These are phyloP conservation scores for Albifimbria verrucaria DNA, from an alignment of 2,329 filamentous ascomycete species.

Conservation along the genomic window DNA sequence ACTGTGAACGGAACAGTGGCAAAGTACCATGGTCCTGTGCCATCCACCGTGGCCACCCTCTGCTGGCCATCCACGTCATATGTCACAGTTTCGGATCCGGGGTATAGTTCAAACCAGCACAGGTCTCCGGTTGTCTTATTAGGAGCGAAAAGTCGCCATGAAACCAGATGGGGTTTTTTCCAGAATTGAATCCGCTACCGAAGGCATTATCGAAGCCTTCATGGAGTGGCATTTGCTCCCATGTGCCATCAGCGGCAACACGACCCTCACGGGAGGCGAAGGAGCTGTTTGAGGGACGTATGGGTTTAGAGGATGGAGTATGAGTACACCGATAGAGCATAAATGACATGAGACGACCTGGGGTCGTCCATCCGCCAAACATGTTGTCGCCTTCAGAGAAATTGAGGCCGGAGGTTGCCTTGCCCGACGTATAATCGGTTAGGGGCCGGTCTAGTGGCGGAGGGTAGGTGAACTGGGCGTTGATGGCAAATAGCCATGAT, in stretches of 20 bases:
- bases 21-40: not conserved
- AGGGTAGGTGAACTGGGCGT: slow-evolving; percentile 1
- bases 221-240: slow-evolving; percentile 2
- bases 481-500: no score
- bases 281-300: not conserved
- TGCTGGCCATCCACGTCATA: not conserved
- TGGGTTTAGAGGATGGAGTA: not conserved
- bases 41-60: not conserved
- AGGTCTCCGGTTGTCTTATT: slow-evolving; percentile 1
- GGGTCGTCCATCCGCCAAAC: slow-evolving; percentile 3
- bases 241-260: slow-evolving; percentile 1
- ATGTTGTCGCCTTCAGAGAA: slow-evolving; percentile 4
- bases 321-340: slow-evolving; percentile 1
- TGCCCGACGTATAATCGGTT: not conserved
- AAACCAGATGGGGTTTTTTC: not conserved
- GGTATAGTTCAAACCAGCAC: slow-evolving; percentile 4
- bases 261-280: not conserved
- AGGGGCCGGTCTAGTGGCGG: slow-evolving; percentile 1
- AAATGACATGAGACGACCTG: not conserved
- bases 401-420: slow-evolving; percentile 1
- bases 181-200: slow-evolving; percentile 1
- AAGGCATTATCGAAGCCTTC: slow-evolving; percentile 1
- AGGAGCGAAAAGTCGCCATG: slow-evolving; percentile 1
- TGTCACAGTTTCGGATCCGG: not conserved
- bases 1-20: slow-evolving; percentile 2